phyloP scores from a whole-genome alignment of 805 yeast genomes.

The Candida nemodendra region DNA sequence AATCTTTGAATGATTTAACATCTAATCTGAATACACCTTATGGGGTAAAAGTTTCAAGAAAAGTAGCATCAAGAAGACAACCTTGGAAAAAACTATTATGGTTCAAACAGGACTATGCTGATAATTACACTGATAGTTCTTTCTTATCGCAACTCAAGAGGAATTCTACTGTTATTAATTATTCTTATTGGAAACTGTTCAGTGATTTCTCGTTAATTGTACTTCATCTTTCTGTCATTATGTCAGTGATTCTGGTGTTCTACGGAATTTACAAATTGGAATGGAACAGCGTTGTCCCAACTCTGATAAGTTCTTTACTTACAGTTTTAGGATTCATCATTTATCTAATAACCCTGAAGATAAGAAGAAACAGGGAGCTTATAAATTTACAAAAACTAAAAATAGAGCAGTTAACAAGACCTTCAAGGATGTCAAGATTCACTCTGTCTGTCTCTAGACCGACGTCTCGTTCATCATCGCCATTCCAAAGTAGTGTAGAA shows the following conservation, averaged over 20 bases:
- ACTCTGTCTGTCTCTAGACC: slow-evolving; percentile 21
- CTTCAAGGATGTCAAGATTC: slow-evolving; percentile 17
- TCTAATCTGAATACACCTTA: too few relatives aligned
- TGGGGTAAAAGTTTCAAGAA: neutral
- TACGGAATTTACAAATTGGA: slow-evolving; percentile 50
- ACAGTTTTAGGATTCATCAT: slow-evolving; percentile 37
- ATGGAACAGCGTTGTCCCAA: slow-evolving; percentile 51
- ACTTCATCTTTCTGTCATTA: slow-evolving; percentile 61
- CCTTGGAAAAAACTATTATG: slow-evolving; percentile 87
- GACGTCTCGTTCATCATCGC: slow-evolving; percentile 24
- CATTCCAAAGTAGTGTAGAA: slow-evolving; percentile 13
- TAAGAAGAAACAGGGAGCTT: slow-evolving; percentile 30
- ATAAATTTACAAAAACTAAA: slow-evolving; percentile 28
- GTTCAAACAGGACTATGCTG: slow-evolving; percentile 83
- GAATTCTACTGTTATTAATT: slow-evolving; percentile 69
- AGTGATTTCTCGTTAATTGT: slow-evolving; percentile 69
- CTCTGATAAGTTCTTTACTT: slow-evolving; percentile 33
- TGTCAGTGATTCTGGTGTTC: slow-evolving; percentile 68
- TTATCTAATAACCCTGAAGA: slow-evolving; percentile 30
- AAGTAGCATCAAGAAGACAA: slow-evolving; percentile 15
- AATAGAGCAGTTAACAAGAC: slow-evolving; percentile 26
- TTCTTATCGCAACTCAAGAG: slow-evolving; percentile 79
- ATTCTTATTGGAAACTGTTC: slow-evolving; percentile 63
- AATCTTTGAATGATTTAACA: too few relatives aligned
- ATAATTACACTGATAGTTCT: slow-evolving; percentile 81